Conservation (phyloP, 345 rosid species). For the Murraya paniculata region DNA sequence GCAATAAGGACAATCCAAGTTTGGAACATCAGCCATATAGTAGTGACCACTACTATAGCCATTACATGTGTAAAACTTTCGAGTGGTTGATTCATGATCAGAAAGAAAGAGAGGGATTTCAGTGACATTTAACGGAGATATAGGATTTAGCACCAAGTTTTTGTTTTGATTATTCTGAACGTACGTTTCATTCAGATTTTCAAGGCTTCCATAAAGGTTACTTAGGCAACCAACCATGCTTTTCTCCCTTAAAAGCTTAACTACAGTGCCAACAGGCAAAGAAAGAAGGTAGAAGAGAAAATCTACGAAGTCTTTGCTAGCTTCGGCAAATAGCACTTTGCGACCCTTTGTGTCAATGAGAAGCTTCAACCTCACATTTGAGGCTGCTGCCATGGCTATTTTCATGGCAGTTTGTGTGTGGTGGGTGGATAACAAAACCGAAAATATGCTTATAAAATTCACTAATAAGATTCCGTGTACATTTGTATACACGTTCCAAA, state of each 20-base stretch:
- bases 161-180: background rate
- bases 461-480: no score
- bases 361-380: constrained; percentile 15
- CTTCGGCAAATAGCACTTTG: constrained; percentile 17
- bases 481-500: no score
- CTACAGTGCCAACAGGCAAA: background rate
- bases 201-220: background rate
- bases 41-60: background rate
- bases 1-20: background rate
- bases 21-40: background rate
- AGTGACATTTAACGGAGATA: background rate
- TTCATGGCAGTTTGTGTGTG: no score
- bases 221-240: background rate
- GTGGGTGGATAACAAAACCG: no score
- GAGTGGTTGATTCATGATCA: background rate
- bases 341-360: background rate
- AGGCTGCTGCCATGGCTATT: no score
- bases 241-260: background rate
- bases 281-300: background rate
- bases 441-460: no score
- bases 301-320: constrained; percentile 13
- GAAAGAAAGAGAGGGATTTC: background rate
- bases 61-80: background rate
- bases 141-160: background rate
- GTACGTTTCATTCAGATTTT: background rate